A percentile compares a stretch with the other conserved stretches of the same genome.
phyloP scores from a whole-genome alignment of 371 early-diverging fungal genomes.

The Mucor velutinosus region DNA sequence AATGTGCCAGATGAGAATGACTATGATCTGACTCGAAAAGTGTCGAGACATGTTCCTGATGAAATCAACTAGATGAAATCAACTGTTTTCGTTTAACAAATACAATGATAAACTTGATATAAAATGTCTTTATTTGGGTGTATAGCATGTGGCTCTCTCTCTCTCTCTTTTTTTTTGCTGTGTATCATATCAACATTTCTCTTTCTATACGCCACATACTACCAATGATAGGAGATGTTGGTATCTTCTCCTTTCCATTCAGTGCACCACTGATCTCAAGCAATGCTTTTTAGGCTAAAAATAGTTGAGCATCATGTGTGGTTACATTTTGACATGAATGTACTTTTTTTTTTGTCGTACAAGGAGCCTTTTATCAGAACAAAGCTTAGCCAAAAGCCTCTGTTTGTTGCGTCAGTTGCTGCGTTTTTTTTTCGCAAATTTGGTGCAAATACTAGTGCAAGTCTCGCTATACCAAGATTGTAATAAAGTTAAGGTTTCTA shows the following conservation, averaged over 20 bases:
- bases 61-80: conserved; percentile 8
- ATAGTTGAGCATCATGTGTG: background rate
- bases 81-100: background rate
- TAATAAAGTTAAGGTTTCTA: background rate
- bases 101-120: background rate
- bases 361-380: background rate
- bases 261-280: background rate
- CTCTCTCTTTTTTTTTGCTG: too few relatives aligned
- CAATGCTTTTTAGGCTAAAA: background rate
- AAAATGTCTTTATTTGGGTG: background rate
- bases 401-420: background rate
- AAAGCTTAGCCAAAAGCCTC: background rate
- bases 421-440: background rate
- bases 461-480: background rate
- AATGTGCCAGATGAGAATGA: conserved; percentile 27
- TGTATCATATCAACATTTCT: too few relatives aligned
- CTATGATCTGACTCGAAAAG: background rate
- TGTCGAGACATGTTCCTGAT: conserved; percentile 27
- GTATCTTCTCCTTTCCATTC: background rate
- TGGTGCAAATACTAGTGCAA: background rate
- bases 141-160: too few relatives aligned
- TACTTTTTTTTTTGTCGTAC: background rate
- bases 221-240: background rate
- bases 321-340: background rate
- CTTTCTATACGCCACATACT: background rate